phyloP scores from a whole-genome alignment of 1,284 basidiomycete genomes.

The Malassezia japonica region DNA sequence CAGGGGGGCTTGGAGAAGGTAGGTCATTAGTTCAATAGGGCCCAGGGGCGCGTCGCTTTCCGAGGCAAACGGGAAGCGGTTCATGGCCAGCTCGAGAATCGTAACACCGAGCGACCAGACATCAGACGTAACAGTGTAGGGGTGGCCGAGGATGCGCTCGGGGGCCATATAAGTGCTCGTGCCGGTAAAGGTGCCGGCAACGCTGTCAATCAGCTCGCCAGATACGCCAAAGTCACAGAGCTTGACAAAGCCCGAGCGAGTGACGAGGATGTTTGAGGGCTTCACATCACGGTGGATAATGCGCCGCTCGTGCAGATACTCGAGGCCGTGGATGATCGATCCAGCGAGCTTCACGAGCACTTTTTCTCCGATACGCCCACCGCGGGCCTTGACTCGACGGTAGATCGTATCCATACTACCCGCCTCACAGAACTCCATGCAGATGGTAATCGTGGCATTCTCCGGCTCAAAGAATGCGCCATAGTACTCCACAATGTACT shows the following conservation, averaged over 20 bases:
- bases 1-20: slow-evolving; percentile 79
- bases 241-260: slow-evolving; percentile 75
- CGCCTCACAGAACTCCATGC: slow-evolving; percentile 91
- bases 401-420: slow-evolving; percentile 71
- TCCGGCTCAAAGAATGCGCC: slow-evolving; percentile 90
- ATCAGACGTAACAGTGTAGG: slow-evolving; percentile 86
- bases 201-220: slow-evolving; percentile 79
- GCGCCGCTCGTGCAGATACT: slow-evolving; percentile 77
- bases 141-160: slow-evolving; percentile 77
- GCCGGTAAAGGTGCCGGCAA: slow-evolving; percentile 89
- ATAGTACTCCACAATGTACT: slow-evolving; percentile 83
- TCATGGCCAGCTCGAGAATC: slow-evolving; percentile 82
- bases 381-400: slow-evolving; percentile 66
- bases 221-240: slow-evolving; percentile 94
- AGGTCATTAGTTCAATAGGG: slow-evolving; percentile 84
- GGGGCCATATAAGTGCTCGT: slow-evolving; percentile 99
- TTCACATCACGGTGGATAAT: slow-evolving; percentile 98
- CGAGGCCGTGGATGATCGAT: slow-evolving; percentile 80
- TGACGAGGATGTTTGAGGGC: slow-evolving; percentile 85
- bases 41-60: slow-evolving; percentile 60
- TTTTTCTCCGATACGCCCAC: slow-evolving; percentile 76
- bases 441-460: slow-evolving; percentile 82
- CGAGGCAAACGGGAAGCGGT: slow-evolving; percentile 87
- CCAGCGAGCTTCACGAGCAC: slow-evolving; percentile 83
- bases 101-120: slow-evolving; percentile 97